Conservation (phyloP, 169 alveolate species). For the Cardiosporidium cionae region DNA sequence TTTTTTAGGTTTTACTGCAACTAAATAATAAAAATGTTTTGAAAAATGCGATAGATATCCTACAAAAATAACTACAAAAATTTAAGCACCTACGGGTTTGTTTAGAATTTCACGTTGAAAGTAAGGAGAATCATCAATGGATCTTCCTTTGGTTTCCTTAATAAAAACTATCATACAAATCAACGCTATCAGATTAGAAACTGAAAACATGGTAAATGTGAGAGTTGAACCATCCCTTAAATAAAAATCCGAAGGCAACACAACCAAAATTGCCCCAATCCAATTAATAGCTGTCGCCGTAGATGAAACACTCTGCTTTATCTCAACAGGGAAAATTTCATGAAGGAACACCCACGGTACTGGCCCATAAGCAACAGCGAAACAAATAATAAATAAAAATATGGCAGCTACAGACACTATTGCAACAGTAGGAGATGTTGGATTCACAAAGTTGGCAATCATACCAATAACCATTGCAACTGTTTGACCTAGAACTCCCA, state of each 20-base stretch:
- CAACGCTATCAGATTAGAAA: slow-evolving; percentile 42
- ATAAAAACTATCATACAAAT: slow-evolving; percentile 45
- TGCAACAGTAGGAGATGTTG: not conserved
- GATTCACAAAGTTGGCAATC: slow-evolving; percentile 19
- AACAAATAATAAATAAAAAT: slow-evolving; percentile 56
- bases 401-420: slow-evolving; percentile 37
- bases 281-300: slow-evolving; percentile 64
- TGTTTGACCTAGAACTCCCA: slow-evolving; percentile 47
- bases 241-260: slow-evolving; percentile 57
- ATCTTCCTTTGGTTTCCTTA: slow-evolving; percentile 64
- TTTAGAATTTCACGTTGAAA: not conserved
- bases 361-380: slow-evolving; percentile 71
- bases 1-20: no score
- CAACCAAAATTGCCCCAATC: slow-evolving; percentile 53
- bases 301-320: slow-evolving; percentile 61
- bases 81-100: not conserved
- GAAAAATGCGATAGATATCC: no score
- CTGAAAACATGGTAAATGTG: slow-evolving; percentile 17
- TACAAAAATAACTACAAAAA: no score
- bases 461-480: slow-evolving; percentile 27
- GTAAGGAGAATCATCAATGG: slow-evolving; percentile 40
- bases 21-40: no score
- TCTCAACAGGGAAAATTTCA: slow-evolving; percentile 69
- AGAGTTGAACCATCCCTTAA: slow-evolving; percentile 4
- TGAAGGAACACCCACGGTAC: slow-evolving; percentile 69